phyloP scores from a whole-genome alignment of 2,329 filamentous ascomycete genomes.

The Fusarium sp. region DNA sequence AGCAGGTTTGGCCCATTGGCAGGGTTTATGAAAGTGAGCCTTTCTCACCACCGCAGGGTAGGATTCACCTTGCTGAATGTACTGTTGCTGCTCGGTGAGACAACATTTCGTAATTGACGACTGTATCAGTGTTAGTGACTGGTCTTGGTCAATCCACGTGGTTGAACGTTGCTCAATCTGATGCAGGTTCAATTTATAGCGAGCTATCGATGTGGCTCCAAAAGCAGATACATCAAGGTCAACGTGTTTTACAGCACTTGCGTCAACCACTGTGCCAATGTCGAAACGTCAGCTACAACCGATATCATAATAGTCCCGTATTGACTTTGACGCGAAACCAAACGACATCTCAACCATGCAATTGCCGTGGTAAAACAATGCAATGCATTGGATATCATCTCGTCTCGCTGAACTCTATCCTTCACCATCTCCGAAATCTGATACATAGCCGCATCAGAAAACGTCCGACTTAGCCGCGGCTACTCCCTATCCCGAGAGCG shows the following conservation, averaged over 20 bases:
- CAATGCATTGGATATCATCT: not conserved
- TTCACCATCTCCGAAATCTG: slow-evolving; percentile 4
- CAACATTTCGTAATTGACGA: not conserved
- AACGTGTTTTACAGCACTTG: slow-evolving; percentile 1
- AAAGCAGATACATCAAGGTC: not conserved
- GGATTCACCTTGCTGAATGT: not conserved
- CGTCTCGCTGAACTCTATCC: not conserved
- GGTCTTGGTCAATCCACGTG: slow-evolving; percentile 6
- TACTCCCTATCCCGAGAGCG: slow-evolving; percentile 20
- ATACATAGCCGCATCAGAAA: slow-evolving; percentile 10
- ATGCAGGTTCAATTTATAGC: not conserved
- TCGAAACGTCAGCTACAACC: not conserved
- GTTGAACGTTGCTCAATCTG: not conserved
- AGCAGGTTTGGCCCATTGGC: slow-evolving; percentile 12
- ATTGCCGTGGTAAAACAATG: not conserved
- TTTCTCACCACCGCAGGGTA: slow-evolving; percentile 17
- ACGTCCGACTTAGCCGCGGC: slow-evolving; percentile 21
- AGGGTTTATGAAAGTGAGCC: slow-evolving; percentile 4
- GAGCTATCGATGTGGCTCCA: not conserved
- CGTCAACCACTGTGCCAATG: slow-evolving; percentile 5
- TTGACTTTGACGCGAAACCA: not conserved
- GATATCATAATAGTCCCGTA: not conserved
- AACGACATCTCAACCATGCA: not conserved
- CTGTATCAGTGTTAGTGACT: slow-evolving; percentile 4
- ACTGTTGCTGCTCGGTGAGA: not conserved